These are phyloP conservation scores for Favolaschia claudopus DNA, from an alignment of 768 basidiomycete species.

Conservation along the genomic window DNA sequence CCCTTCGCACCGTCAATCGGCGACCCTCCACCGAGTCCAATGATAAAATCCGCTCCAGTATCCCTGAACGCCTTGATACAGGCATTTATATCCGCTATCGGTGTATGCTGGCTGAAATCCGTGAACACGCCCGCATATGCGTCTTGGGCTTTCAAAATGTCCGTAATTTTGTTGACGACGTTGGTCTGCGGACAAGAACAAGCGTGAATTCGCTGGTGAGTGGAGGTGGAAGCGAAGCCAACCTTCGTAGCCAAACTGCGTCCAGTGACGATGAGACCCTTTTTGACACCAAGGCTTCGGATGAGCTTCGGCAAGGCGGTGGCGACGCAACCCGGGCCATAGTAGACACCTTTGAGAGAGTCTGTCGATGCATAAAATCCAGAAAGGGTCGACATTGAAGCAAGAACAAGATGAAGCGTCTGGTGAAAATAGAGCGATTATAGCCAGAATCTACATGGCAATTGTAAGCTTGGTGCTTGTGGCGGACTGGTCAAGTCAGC, in stretches of 20 bases:
- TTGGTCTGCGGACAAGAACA: conserved; percentile 54
- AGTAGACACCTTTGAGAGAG: conserved; percentile 73
- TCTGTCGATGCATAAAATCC: conserved; percentile 76
- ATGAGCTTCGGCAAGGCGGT: conserved; percentile 73
- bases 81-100: conserved; percentile 68
- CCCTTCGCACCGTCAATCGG: conserved; percentile 83
- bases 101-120: conserved; percentile 77
- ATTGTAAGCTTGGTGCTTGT: too few species aligned
- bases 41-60: conserved; percentile 68
- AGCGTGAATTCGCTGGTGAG: neutral
- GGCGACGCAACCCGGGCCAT: conserved; percentile 72
- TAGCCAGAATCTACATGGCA: too few species aligned
- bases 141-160: conserved; percentile 59
- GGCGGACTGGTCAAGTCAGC: too few species aligned
- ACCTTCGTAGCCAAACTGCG: conserved; percentile 73
- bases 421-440: too few species aligned
- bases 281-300: conserved; percentile 59
- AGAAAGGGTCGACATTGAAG: too few species aligned
- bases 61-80: conserved; percentile 64
- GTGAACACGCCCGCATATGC: conserved; percentile 76
- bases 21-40: conserved; percentile 82
- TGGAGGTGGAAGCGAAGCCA: conserved; percentile 1
- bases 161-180: conserved; percentile 62
- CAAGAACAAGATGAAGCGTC: too few species aligned
- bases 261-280: conserved; percentile 77